Base-by-base conservation (phyloP, 2,329 filamentous ascomycete genomes). In the Colletotrichum limetticola region DNA sequence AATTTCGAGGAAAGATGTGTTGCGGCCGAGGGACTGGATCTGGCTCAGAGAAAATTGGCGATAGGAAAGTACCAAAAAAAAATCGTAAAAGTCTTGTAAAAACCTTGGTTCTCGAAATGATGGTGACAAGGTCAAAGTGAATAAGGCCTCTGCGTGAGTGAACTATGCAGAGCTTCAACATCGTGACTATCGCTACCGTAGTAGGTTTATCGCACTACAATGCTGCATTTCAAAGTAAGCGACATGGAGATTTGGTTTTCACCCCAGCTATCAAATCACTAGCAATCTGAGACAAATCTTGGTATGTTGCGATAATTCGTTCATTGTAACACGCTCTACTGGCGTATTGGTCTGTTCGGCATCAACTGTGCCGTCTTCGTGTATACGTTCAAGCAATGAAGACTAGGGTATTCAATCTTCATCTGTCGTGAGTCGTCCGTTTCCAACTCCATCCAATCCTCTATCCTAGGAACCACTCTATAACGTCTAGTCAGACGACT, bases 401-500 rank as follows among this genome's bases (percentile, higher is more conserved):
- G 12, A 65, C 19, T 6, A 42, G 52, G 35, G 35, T 65, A 46
- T 65, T 49, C 16, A 19, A 4, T 30, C 19, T 65, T 30, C 6
- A 19, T 32, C 24, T 57, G 9, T 64, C 22, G 6, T 37, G 30
- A 26, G 30, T 35, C 22, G 22, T 3, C 49, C 5, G 6, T 64
- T 35, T 35, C 49, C 49, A 53, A 37, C 46, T 55, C 49, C 61
- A 55, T 14, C 19, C 59, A 32, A 30, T 8, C 19, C 12, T 53
- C n/a, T 42, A 56, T 30, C 22, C 16, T 22, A 6, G 11, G 11
- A 56, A n/a, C 35, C 37, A 19, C 24, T 12, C 14, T 30, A 5
- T n/a, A 12, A 7, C 52, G 35, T 52, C 22, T 32, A 46, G 30
- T 14, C 22, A n/a, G 56, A 46, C 46, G 65, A 83, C 86, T 80